A percentile compares a stretch with the other conserved stretches of the same genome.
Evolutionary conservation across 768 basidiomycete genomes (phyloP).

Genomic region (Coprinopsis strossmayeri): DNA sequence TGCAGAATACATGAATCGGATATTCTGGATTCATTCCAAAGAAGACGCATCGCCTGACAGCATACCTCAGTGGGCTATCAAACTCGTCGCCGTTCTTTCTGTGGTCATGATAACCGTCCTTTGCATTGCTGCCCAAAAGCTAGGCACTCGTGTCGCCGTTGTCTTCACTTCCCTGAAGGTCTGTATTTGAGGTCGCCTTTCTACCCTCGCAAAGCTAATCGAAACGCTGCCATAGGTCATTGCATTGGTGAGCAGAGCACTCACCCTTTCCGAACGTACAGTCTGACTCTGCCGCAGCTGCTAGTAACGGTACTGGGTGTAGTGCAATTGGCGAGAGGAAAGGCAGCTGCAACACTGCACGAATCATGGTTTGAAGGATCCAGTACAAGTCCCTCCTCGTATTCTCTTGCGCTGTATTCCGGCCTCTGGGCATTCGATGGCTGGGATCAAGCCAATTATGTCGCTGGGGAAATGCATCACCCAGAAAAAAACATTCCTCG

Average conservation of each 20-base stretch:
- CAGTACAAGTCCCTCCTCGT: conserved; percentile 72
- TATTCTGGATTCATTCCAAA: conserved; percentile 74
- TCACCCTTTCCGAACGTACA: not conserved
- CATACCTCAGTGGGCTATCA: conserved; percentile 89
- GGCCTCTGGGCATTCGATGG: conserved; percentile 96
- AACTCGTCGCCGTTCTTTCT: conserved; percentile 73
- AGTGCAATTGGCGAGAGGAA: conserved; percentile 66
- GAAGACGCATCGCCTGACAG: conserved; percentile 67
- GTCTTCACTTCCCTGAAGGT: conserved; percentile 90
- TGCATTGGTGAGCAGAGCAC: conserved; percentile 46
- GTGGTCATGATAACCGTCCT: conserved; percentile 68
- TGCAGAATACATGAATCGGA: conserved; percentile 86
- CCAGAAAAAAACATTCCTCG: conserved; percentile 84
- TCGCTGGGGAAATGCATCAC: conserved; percentile 81
- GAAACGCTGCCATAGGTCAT: no score
- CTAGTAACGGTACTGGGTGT: conserved; percentile 75
- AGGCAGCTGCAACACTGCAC: conserved; percentile 59
- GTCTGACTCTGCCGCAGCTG: conserved; percentile 32
- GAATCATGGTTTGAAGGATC: conserved; percentile 68
- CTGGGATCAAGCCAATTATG: conserved; percentile 92
- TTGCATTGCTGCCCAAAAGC: conserved; percentile 68
- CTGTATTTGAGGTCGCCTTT: no score
- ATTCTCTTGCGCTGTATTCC: conserved; percentile 92
- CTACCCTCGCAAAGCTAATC: no score
- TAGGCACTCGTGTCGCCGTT: conserved; percentile 78